phyloP scores from a whole-genome alignment of 2,329 filamentous ascomycete species.

The Cladosporium velox region DNA sequence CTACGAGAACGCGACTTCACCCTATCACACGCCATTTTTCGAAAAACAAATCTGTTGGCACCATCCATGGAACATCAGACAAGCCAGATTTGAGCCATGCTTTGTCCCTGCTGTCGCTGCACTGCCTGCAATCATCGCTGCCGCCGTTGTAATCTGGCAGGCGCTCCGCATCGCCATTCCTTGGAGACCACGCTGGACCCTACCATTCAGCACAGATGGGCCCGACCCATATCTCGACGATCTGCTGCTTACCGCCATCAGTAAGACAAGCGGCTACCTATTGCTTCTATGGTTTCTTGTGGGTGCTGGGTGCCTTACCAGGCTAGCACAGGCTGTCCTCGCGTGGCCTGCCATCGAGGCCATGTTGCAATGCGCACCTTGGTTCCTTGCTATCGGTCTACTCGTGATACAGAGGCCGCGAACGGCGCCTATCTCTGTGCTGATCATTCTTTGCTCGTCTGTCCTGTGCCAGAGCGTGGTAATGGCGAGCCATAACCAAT shows the following conservation, averaged over 20 bases:
- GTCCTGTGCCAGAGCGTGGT: conserved; percentile 31
- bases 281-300: conserved; percentile 27
- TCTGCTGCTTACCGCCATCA: conserved; percentile 36
- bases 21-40: not conserved
- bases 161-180: conserved; percentile 35
- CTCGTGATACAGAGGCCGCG: conserved; percentile 32
- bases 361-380: conserved; percentile 28
- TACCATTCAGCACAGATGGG: conserved; percentile 53
- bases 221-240: conserved; percentile 23
- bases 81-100: conserved; percentile 44
- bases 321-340: conserved; percentile 23
- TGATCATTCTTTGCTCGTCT: conserved; percentile 29
- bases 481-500: conserved; percentile 24
- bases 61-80: conserved; percentile 37
- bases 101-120: conserved; percentile 44
- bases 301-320: conserved; percentile 26
- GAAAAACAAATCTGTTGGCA: conserved; percentile 29
- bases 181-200: conserved; percentile 53
- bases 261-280: conserved; percentile 28
- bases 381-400: conserved; percentile 29
- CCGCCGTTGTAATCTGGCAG: conserved; percentile 42
- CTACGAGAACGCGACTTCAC: not conserved
- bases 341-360: conserved; percentile 17
- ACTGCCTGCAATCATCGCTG: conserved; percentile 41
- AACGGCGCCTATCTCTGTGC: conserved; percentile 31